Conservation (phyloP, 2,329 filamentous ascomycete genomes). For the Acarospora socialis region DNA sequence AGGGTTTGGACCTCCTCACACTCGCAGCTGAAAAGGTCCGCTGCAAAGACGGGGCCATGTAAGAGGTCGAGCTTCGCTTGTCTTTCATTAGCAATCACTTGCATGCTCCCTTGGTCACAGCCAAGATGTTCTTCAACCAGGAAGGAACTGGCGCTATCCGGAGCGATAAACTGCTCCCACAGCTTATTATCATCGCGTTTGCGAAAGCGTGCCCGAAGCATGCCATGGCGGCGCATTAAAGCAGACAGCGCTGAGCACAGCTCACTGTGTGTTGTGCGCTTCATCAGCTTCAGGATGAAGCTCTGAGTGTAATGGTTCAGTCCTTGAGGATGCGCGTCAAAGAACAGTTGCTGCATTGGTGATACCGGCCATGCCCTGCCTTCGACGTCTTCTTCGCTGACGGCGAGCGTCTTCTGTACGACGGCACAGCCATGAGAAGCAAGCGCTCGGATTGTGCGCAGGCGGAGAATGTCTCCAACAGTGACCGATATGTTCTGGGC, state of each 20-base stretch:
- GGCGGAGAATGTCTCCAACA: slow-evolving; percentile 2
- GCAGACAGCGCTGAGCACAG: slow-evolving; percentile 19
- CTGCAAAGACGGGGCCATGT: slow-evolving; percentile 16
- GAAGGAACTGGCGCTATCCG: slow-evolving; percentile 17
- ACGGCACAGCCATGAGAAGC: too few species aligned
- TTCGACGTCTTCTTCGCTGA: too few species aligned
- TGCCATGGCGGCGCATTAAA: slow-evolving; percentile 24
- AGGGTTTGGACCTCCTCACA: slow-evolving; percentile 16
- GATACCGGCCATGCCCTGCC: too few species aligned
- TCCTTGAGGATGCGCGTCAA: slow-evolving; percentile 9
- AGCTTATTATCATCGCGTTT: slow-evolving; percentile 15
- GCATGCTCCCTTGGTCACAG: slow-evolving; percentile 14
- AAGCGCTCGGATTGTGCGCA: too few species aligned
- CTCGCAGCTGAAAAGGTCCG: slow-evolving; percentile 24
- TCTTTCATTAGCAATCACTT: slow-evolving; percentile 20
- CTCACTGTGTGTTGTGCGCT: slow-evolving; percentile 10
- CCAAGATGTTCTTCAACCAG: slow-evolving; percentile 12
- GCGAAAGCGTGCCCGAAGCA: slow-evolving; percentile 26
- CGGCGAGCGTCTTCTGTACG: too few species aligned
- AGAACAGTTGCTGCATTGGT: slow-evolving; percentile 18
- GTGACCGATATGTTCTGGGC: neutral
- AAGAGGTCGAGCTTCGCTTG: slow-evolving; percentile 22
- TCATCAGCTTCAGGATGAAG: slow-evolving; percentile 11
- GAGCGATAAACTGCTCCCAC: slow-evolving; percentile 23
- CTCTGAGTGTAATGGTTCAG: slow-evolving; percentile 18